Conservation (phyloP, 2,329 filamentous ascomycete species). For the Ceratocystis cacaofunesta region DNA sequence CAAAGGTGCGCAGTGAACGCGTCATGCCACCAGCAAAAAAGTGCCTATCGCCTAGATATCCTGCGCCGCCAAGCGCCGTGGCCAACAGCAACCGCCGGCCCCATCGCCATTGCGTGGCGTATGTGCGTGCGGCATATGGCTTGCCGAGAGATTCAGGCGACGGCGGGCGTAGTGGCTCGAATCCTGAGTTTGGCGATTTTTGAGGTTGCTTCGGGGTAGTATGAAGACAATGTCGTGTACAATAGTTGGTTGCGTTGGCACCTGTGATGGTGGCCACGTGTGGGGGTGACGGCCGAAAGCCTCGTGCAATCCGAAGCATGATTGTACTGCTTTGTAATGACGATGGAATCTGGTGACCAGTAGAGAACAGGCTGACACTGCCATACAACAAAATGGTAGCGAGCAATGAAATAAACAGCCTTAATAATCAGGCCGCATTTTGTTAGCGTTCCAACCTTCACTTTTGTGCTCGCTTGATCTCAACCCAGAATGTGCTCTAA, state of each 20-base stretch:
- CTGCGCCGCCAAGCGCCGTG: constrained; percentile 40
- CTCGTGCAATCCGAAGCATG: neutral
- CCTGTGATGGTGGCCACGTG: neutral
- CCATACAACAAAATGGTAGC: neutral
- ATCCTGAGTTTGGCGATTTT: constrained; percentile 22
- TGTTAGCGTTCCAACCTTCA: neutral
- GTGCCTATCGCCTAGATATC: constrained; percentile 56
- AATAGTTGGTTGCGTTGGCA: neutral
- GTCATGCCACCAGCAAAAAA: constrained; percentile 66
- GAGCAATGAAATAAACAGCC: neutral
- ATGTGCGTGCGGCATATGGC: constrained; percentile 33
- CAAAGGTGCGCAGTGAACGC: constrained; percentile 70
- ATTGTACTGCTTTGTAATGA: neutral
- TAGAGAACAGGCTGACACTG: neutral
- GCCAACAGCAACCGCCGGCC: constrained; percentile 55
- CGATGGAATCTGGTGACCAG: too few species aligned
- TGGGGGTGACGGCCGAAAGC: neutral
- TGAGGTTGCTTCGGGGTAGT: neutral
- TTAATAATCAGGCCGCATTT: neutral
- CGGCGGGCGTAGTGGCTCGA: constrained; percentile 57
- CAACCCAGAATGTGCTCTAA: neutral
- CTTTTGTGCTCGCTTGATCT: neutral
- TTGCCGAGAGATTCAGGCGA: constrained; percentile 64
- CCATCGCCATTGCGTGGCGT: constrained; percentile 52
- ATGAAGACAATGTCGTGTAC: neutral